A percentile compares a stretch with the other conserved stretches of the same genome.
Evolutionary conservation across 306 rosid genomes (phyloP).

Genomic region (Quercus robur): DNA sequence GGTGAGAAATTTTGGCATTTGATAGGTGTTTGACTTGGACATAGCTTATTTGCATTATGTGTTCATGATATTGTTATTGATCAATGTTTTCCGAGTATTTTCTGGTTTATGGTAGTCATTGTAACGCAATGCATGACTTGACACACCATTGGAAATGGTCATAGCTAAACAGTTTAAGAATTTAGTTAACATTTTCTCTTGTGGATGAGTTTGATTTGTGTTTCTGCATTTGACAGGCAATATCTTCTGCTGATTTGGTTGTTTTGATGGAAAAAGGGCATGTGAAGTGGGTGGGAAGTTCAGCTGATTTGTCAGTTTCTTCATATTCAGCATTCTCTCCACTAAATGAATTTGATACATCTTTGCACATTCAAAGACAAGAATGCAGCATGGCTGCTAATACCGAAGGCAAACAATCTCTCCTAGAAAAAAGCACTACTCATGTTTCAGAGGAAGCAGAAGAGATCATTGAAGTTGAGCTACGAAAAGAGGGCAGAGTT

Average conservation of each 20-base stretch:
- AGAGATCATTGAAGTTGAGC: slow-evolving; percentile 67
- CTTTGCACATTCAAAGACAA: slow-evolving; percentile 32
- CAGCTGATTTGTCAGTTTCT: slow-evolving; percentile 47
- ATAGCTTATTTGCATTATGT: too few species aligned
- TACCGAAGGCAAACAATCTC: slow-evolving; percentile 26
- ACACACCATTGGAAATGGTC: too few species aligned
- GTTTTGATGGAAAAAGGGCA: slow-evolving; percentile 78
- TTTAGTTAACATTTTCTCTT: too few species aligned
- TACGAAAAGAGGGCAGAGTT: slow-evolving; percentile 84
- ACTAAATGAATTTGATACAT: slow-evolving; percentile 68
- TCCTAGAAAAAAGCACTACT: slow-evolving; percentile 31
- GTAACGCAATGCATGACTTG: neutral
- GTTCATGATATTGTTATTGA: neutral
- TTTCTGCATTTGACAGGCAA: slow-evolving; percentile 49
- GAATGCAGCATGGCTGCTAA: slow-evolving; percentile 32
- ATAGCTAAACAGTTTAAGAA: too few species aligned
- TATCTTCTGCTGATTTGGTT: slow-evolving; percentile 75
- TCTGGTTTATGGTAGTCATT: neutral
- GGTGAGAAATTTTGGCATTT: too few species aligned
- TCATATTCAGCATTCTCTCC: slow-evolving; percentile 58
- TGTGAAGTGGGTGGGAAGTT: slow-evolving; percentile 75
- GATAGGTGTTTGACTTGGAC: too few species aligned
- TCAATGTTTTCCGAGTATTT: neutral
- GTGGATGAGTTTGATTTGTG: neutral
- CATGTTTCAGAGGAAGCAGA: slow-evolving; percentile 36